Base-by-base conservation (phyloP, 352 stramenopile species). In the Lagenidium sp. region DNA sequence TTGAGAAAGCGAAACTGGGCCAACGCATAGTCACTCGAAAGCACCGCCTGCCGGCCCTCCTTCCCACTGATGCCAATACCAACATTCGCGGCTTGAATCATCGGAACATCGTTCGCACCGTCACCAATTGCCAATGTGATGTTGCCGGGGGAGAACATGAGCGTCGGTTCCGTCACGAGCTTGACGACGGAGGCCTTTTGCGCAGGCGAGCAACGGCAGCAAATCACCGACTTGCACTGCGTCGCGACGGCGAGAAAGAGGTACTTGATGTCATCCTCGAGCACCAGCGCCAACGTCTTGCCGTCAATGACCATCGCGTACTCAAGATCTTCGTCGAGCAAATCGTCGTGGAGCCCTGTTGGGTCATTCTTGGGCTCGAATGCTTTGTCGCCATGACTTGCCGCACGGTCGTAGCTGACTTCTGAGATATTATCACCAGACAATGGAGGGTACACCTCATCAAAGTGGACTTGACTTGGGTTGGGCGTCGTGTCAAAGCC, bases 221-320 rank as follows among this genome's bases (percentile, higher is more conserved):
- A 94, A 53, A 94, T 92, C 20, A 93, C 82, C 6, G 82, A 93
- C 50, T 94, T 94, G 52, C 82, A 94, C 50, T 93, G 75, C 1
- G 77, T 91, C 19, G 82, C 78, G 12, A 94, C 80, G 10, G 89
- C 72, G 61, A 93, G 53, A 38, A 94, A 93, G 4, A 93, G 55
- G 31, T 94, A 93, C 49, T 94, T 93, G 42, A 93, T 91, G 49
- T 94, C 82, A 56, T 93, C 75, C 44, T 91, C 80, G 24, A 94
- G 58, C 24, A 91, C 65, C 20, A 94, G 51, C 16, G 77, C 72
- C 3, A 93, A 58, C 12, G 82, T 93, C 46, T 87, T 89, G 8
- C 82, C 82, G 46, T 94, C 82, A 41, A 94, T 94, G n/a, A 94
- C 82, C 80, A 94, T 91, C 12, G 80, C 82, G 44, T 90, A 93